Percentiles rank a stretch among this genome's conserved stretches.
Evolutionary conservation across 495 filamentous ascomycete genomes (phyloP).

Genomic region (Podospora bellae-mahoneyi): DNA sequence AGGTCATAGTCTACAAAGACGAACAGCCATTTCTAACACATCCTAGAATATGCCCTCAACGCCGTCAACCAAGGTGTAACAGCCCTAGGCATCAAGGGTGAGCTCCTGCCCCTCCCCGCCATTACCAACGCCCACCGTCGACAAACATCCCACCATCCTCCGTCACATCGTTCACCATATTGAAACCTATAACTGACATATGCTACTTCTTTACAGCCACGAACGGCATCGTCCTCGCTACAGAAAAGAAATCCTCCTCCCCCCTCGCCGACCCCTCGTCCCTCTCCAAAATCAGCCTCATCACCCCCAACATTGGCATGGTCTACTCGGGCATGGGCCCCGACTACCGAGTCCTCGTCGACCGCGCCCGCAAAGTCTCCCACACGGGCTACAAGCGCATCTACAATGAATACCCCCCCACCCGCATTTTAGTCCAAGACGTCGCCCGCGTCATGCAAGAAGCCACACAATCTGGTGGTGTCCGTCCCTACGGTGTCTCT

Average conservation of each 20-base stretch:
- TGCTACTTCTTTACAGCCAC: constrained; percentile 57
- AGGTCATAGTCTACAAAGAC: background rate
- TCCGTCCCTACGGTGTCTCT: constrained; percentile 95
- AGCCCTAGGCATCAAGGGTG: constrained; percentile 96
- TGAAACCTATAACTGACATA: constrained; percentile 9
- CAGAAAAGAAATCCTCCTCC: constrained; percentile 98
- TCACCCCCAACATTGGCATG: constrained; percentile 99
- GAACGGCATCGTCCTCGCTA: constrained; percentile 98
- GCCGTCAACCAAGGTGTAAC: constrained; percentile 99
- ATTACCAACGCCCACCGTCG: background rate
- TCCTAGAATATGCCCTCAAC: constrained; percentile 93
- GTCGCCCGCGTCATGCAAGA: constrained; percentile 98
- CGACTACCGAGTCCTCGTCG: constrained; percentile 95
- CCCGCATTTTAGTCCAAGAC: constrained; percentile 96
- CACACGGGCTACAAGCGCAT: constrained; percentile 99
- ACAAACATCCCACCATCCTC: background rate
- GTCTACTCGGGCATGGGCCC: constrained; percentile 99
- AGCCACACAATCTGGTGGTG: constrained; percentile 95
- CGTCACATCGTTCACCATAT: background rate
- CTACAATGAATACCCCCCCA: constrained; percentile 99
- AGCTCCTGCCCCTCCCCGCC: constrained; percentile 17
- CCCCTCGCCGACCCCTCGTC: constrained; percentile 91
- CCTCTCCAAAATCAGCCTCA: constrained; percentile 93
- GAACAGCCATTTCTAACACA: constrained; percentile 17
- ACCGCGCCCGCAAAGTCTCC: constrained; percentile 97